Conservation (phyloP, 768 basidiomycete species). For the Trametes cubensis region DNA sequence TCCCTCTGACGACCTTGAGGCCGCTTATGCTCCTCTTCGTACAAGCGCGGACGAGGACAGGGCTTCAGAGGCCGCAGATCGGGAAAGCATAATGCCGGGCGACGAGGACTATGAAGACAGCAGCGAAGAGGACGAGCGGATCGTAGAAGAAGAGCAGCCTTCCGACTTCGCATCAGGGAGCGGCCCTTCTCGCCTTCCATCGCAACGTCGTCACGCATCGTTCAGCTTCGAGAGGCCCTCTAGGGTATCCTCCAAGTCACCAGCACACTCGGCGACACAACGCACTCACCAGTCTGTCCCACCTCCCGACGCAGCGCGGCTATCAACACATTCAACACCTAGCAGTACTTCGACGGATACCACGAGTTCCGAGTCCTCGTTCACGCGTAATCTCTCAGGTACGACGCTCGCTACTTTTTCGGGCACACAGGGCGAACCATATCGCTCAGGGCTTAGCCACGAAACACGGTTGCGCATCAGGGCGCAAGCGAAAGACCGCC, state of each 20-base stretch:
- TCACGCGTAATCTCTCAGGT: slow-evolving; percentile 21
- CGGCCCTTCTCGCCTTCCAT: background rate
- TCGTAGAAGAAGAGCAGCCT: background rate
- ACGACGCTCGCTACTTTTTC: slow-evolving; percentile 24
- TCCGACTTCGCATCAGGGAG: background rate
- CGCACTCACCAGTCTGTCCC: background rate
- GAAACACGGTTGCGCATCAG: slow-evolving; percentile 33
- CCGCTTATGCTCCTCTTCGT: slow-evolving; percentile 22
- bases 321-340: slow-evolving; percentile 4
- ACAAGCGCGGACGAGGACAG: slow-evolving; percentile 16
- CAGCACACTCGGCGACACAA: background rate
- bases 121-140: slow-evolving; percentile 8
- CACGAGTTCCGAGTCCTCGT: slow-evolving; percentile 17
- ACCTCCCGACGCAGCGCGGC: background rate
- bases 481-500: slow-evolving; percentile 31
- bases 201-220: background rate
- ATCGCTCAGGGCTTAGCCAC: slow-evolving; percentile 32
- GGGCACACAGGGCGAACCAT: slow-evolving; percentile 30
- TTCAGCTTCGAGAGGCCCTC: background rate
- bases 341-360: slow-evolving; percentile 11
- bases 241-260: background rate
- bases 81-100: background rate
- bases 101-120: slow-evolving; percentile 16
- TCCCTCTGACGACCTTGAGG: slow-evolving; percentile 24
- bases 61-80: background rate